Evolutionary conservation across 2,329 filamentous ascomycete species (phyloP), one percentile per base, ranked within the genome.

Genomic region (Septoria linicola): DNA sequence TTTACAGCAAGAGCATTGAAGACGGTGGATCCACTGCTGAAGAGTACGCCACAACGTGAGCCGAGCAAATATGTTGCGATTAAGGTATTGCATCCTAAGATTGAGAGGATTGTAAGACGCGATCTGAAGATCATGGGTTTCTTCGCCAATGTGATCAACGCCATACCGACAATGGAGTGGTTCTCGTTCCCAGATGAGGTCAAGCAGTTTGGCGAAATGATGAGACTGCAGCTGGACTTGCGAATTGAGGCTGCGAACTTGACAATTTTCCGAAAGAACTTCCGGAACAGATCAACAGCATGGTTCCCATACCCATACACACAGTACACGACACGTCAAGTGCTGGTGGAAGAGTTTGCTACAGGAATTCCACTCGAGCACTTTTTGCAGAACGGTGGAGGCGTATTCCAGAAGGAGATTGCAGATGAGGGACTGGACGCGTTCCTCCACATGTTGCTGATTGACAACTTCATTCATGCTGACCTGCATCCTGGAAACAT

Each of bases 401-500:
- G 93, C 3, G 83, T 89, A 1, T 99, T 95, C 71, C 90, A 96
- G 67, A 83, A 89, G 63, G 92, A 96, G 59, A 95, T 99, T 57
- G 91, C 93, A 3, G 85, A 95, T 51, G 92, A 97, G 73, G 93
- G 93, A 0, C 80, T 99, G 0, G 91, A 99, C 68, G 91, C 92
- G 2, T 99, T 99, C 70, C 73, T 99, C 42, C 89, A 91, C 64
- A 99, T 99, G 93, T 76, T 99, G 13, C 79, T 99, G 10, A 85
- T 99, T 32, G 93, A 99, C 70, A 99, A 99, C 69, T 99, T 99
- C 69, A 85, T 96, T 20, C 93, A 99, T 66, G 92, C 93, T 4
- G 93, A 99, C 67, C 75, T 99, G 23, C 93, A 99, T 67, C 93
- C 93, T 0, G 93, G 93, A 20, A 99, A 99, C 69, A 97, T 99